Base-by-base conservation (phyloP, 768 basidiomycete species). In the Thelephora ganbajun region DNA sequence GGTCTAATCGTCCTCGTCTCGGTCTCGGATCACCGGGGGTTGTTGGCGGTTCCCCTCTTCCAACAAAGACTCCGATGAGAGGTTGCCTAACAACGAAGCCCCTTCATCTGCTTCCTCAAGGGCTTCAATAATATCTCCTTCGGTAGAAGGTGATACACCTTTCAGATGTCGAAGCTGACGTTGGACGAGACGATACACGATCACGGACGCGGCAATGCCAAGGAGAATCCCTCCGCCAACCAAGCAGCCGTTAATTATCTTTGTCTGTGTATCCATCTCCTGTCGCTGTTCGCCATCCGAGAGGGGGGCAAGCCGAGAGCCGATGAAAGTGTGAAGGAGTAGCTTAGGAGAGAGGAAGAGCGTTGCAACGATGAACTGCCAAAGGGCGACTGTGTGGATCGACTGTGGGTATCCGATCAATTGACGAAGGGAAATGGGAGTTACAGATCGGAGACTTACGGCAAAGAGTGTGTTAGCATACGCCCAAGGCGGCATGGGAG, bases 401-500 rank as follows among this genome's bases (percentile, higher is more conserved):
- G 82, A 83, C 74, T 86, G 48, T 35, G 47, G 9, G 16, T 23
- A 33, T 45, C 13, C 9, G 19, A 45, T 26, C 33, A 45, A 43
- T 46, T 33, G 20, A 6, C 43, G 33, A 43, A 33, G 13, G 33
- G 20, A 12, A 46, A 44, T 44, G 47, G 16, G 14, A 22, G n/a
- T 14, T 43, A 41, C 36, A 16, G 20, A 13, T 11, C 19, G 26
- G n/a, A n/a, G 2, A 68, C 80, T 64, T 54, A 83, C 83, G 19
- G 84, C 79, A 56, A 87, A 87, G 16, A 91, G 66, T 0, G 79
- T 67, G 50, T 88, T 90, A n/a, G 80, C 77, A 56, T 89, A 92
- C 0, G 83, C 82, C 83, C 86, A 90, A 2, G 89, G 86, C 42
- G 86, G 87, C 60, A 92, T 76, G 3, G 89, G 80, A 3, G 84